Base-by-base conservation (phyloP, 495 filamentous ascomycete genomes). In the Aspergillus ellipticus region DNA sequence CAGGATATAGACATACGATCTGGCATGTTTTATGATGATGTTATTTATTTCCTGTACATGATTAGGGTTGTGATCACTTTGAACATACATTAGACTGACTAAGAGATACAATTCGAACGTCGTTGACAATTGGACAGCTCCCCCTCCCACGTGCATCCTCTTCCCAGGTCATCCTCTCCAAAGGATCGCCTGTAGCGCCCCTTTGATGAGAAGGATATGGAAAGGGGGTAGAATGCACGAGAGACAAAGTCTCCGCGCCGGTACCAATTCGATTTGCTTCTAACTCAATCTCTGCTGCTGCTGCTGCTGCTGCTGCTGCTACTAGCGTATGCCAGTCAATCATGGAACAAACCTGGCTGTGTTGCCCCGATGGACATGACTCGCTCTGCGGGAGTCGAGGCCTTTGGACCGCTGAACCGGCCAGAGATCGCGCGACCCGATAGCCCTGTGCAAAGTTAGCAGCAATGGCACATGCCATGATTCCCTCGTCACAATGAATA, bases 131-230 rank as follows among this genome's bases (percentile, higher is more conserved):
- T n/a, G 24, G 24, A 28, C 4, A 28, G 24, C 35, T 35, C 33
- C 33, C 4, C 11, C 13, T 2, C 7, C 2, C 8, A 13, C 35
- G 11, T 39, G 35, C 35, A 39, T 33, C 10, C 20, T 37, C 41
- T 11, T 49, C 22, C 54, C 41, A 20, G 31, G 37, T 13, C 48
- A 57, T 75, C 74, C 73, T 77, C 74, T 74, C 73, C 67, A 72
- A 77, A 59, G 66, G 69, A 54, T 51, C 69, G 67, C 73, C 58
- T 76, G 55, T 73, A 77, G 72, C 68, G 71, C 49, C 58, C 54
- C 55, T 63, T 70, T 70, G 65, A 55, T 77, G 74, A 77, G 74
- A 74, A 76, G 61, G 64, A 59, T 64, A 64, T 56, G 45, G 51
- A 56, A 56, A 64, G 42, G 43, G 55, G 55, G 26, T 46, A 47